Base-by-base conservation (phyloP, 2,329 filamentous ascomycete genomes). In the Triangularia verruculosa region DNA sequence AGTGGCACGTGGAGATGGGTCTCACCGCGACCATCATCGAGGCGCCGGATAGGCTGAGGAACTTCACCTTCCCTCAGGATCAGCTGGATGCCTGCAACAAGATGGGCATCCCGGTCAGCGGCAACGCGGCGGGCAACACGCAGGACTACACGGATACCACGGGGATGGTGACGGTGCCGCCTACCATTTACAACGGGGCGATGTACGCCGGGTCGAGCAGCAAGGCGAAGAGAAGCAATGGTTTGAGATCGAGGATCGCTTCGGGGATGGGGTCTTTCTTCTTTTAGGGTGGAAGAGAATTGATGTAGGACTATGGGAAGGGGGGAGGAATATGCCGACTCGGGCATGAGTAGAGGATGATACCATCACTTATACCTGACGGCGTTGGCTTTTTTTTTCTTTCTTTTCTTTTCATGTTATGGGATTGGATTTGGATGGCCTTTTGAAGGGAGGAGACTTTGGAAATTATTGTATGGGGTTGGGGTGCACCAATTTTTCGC, bases 51-150 rank as follows among this genome's bases (percentile, higher is more conserved):
- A 73, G 86, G 12, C 86, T 91, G 66, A 73, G 80, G 60, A 76
- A 75, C 2, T 72, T 84, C 58, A 77, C 75, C 1, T 84, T 92
- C 53, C 88, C 88, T 0, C 72, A 80, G 27, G 81, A 88, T 64
- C 86, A 90, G 69, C 77, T 82, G 68, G 77, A 76, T 22, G 74
- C 74, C 34, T 83, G 82, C 70, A 74, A 77, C 13, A 80, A 76
- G 4, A 75, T 75, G 22, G 77, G 77, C 15, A 78, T 82, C 1
- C 82, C 84, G 1, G 81, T 76, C 1, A 69, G 72, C 11, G 89
- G 89, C 0, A 92, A 92, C 69, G 89, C 89, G 0, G 89, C 85
- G 0, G 89, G 86, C 0, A 89, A 89, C 66, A 86, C 82, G 0
- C 68, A 74, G 1, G 74, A 90, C 63, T 73, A 80, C 3, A 74